Evolutionary conservation across 805 yeast genomes (phyloP).

Genomic region (Pachysolen tannophilus): DNA sequence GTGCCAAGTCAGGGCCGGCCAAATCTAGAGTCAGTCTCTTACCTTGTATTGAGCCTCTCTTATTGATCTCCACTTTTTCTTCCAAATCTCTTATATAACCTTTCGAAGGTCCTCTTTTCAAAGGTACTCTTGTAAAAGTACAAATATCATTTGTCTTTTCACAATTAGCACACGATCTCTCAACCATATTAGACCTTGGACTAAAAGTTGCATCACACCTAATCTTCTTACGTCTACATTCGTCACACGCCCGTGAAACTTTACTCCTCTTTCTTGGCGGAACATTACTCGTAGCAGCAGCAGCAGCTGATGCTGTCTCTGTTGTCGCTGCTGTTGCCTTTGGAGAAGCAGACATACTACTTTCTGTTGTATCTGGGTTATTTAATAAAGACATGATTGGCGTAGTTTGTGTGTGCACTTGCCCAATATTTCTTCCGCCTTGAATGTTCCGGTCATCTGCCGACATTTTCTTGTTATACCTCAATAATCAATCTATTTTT

Average conservation of each 20-base stretch:
- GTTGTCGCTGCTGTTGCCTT: too few species aligned
- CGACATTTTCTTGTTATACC: too few species aligned
- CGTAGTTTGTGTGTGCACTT: too few species aligned
- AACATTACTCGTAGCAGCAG: not conserved
- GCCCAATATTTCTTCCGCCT: too few species aligned
- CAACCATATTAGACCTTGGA: slow-evolving; percentile 34
- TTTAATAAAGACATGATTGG: too few species aligned
- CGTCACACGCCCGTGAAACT: slow-evolving; percentile 77
- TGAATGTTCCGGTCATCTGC: too few species aligned
- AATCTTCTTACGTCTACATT: slow-evolving; percentile 67
- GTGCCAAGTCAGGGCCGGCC: not conserved
- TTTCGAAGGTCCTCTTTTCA: slow-evolving; percentile 75
- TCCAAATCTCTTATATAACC: slow-evolving; percentile 48
- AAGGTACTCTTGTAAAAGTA: slow-evolving; percentile 61
- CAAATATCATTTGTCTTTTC: slow-evolving; percentile 51
- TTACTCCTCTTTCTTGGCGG: slow-evolving; percentile 50
- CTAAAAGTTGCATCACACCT: slow-evolving; percentile 58
- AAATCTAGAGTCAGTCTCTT: too few species aligned
- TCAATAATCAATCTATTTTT: too few species aligned
- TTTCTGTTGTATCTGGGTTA: too few species aligned
- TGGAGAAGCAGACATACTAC: too few species aligned
- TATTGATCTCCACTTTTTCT: slow-evolving; percentile 23
- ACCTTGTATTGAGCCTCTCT: too few species aligned
- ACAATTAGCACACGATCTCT: slow-evolving; percentile 55
- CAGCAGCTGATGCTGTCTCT: not conserved